Percentiles rank a stretch among this genome's conserved stretches.
phyloP scores from a whole-genome alignment of 2,329 filamentous ascomycete species.

The Pseudofabraea citricarpa region DNA sequence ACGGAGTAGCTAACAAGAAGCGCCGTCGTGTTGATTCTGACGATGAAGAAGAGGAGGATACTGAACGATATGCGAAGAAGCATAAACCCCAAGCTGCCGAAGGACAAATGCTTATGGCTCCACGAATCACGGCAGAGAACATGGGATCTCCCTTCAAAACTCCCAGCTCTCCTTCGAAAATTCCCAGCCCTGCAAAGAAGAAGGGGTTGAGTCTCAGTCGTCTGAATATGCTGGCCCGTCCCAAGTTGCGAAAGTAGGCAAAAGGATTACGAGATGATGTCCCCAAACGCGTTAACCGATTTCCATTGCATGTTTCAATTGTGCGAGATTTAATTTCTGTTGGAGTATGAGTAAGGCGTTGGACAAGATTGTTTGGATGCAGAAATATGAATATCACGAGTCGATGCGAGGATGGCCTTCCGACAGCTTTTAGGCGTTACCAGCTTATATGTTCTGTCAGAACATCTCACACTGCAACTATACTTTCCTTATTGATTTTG shows the following conservation, averaged over 20 bases:
- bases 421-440: neutral
- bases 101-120: slow-evolving; percentile 24
- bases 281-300: too few species aligned
- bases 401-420: neutral
- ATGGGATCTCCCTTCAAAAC: slow-evolving; percentile 22
- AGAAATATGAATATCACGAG: neutral
- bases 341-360: neutral
- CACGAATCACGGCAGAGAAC: slow-evolving; percentile 22
- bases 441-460: neutral
- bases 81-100: slow-evolving; percentile 33
- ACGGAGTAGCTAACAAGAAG: slow-evolving; percentile 64
- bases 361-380: neutral
- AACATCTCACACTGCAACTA: neutral
- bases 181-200: slow-evolving; percentile 48
- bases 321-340: neutral
- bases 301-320: too few species aligned
- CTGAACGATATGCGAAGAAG: slow-evolving; percentile 53
- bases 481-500: neutral
- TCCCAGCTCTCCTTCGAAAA: slow-evolving; percentile 37
- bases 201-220: slow-evolving; percentile 49
- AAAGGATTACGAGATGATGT: too few species aligned
- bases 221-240: slow-evolving; percentile 56
- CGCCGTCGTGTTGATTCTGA: slow-evolving; percentile 53
- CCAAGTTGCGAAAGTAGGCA: slow-evolving; percentile 49
- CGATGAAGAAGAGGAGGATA: slow-evolving; percentile 48